Base-by-base conservation (phyloP, 805 yeast species). In the Starmerella bombicola region DNA sequence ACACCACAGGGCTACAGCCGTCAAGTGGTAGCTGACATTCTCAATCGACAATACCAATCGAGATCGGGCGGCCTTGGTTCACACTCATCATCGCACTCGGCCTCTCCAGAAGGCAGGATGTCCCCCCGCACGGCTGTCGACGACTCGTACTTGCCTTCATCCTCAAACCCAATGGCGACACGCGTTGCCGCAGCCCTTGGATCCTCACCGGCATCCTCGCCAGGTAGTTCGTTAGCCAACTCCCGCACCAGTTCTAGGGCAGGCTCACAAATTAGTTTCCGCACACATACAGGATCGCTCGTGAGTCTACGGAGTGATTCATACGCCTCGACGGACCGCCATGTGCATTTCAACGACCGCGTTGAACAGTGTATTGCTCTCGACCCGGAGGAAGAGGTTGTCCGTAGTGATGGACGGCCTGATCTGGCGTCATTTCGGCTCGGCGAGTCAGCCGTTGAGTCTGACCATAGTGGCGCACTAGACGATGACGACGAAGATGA, bases 361-460 rank as follows among this genome's bases (percentile, higher is more conserved):
- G 99, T 91, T 24, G 86, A 84, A 58, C 99, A 91, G 60, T 91
- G 98, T 60, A 76, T 82, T 47, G 86, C 94, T 0, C 57, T 86
- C 9, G 75, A 70, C 42, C 53, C 52, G 2, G 55, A 48, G 10
- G 52, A 42, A 12, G 9, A 13, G 9, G 24, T 19, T 9, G 41
- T 20, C 22, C 33, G 26, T 15, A 55, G 16, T 17, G 10, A 19
- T n/a, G 31, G 8, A 8, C 16, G 28, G 4, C 40, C 34, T 6
- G n/a, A 38, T 22, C n/a, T 21, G 22, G 29, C 18, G 7, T 8
- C 19, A n/a, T 8, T 5, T 9, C 13, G 30, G 12, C 19, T 9
- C 21, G 23, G n/a, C 8, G 23, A 24, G 15, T 13, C 39, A 26
- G 16, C 20, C 18, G 20, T 17, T n/a, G 25, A 24, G 30, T 20